phyloP scores from a whole-genome alignment of 805 yeast genomes.

The Ogataea naganishii region DNA sequence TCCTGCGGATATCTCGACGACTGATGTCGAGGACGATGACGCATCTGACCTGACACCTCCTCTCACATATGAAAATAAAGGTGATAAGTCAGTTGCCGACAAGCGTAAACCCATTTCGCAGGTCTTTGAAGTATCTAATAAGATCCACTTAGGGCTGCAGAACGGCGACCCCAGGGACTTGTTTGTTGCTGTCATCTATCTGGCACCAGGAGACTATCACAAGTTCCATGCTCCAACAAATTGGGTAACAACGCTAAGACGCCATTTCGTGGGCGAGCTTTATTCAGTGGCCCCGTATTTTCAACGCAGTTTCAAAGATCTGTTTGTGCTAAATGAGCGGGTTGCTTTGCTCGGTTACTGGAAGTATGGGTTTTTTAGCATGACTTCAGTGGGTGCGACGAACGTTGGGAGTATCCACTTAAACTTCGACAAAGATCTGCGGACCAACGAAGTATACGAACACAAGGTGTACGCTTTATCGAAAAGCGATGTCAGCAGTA shows the following conservation, averaged over 20 bases:
- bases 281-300: slow-evolving; percentile 96
- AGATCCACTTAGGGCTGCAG: slow-evolving; percentile 8
- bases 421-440: slow-evolving; percentile 83
- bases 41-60: slow-evolving; percentile 10
- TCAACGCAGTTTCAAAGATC: slow-evolving; percentile 76
- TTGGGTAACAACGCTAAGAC: slow-evolving; percentile 91
- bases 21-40: slow-evolving; percentile 8
- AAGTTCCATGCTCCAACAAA: slow-evolving; percentile 92
- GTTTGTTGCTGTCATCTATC: slow-evolving; percentile 83
- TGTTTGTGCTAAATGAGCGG: slow-evolving; percentile 88
- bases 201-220: slow-evolving; percentile 98
- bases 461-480: slow-evolving; percentile 28
- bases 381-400: slow-evolving; percentile 99
- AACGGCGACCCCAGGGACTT: slow-evolving; percentile 44
- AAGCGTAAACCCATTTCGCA: slow-evolving; percentile 5
- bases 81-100: slow-evolving; percentile 41
- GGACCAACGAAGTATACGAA: slow-evolving; percentile 70
- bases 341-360: slow-evolving; percentile 93
- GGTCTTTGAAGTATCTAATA: slow-evolving; percentile 17
- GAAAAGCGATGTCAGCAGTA: slow-evolving; percentile 5
- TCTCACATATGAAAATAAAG: slow-evolving; percentile 48
- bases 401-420: slow-evolving; percentile 93
- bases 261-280: slow-evolving; percentile 93
- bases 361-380: slow-evolving; percentile 94
- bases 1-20: too few species aligned